Percentiles rank a stretch among this genome's conserved stretches.
These are phyloP conservation scores for Marasmius sp. DNA, from an alignment of 1,284 basidiomycete genomes.

Conservation along the genomic window DNA sequence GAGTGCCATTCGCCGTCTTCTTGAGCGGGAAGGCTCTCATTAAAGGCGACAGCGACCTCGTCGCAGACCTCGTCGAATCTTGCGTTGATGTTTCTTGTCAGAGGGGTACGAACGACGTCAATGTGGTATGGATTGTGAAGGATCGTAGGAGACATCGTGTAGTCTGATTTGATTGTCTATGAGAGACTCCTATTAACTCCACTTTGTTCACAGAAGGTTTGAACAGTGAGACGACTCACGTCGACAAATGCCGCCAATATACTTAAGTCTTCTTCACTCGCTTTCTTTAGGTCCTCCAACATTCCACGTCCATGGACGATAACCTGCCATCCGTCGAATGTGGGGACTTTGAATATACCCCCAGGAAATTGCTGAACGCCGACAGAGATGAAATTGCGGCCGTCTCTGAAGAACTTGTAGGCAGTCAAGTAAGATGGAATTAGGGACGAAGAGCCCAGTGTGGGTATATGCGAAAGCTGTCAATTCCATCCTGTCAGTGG, in stretches of 20 bases:
- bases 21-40: not conserved
- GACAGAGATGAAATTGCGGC: not conserved
- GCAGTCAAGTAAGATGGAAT: not conserved
- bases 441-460: not conserved
- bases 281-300: conserved; percentile 37
- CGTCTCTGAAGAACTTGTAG: not conserved
- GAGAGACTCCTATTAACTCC: conserved; percentile 33
- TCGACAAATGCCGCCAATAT: not conserved
- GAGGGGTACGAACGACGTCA: conserved; percentile 4
- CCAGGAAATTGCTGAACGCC: not conserved
- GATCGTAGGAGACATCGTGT: conserved; percentile 21
- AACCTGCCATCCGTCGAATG: conserved; percentile 17
- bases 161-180: conserved; percentile 25
- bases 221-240: not conserved
- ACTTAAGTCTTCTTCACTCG: conserved; percentile 33
- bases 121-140: conserved; percentile 2
- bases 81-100: conserved; percentile 5
- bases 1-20: not conserved
- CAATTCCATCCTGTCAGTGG: no score
- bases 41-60: not conserved
- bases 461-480: no score
- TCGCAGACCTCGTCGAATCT: conserved; percentile 1
- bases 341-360: conserved; percentile 6
- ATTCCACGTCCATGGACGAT: conserved; percentile 30
- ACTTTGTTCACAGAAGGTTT: conserved; percentile 30